Base-by-base conservation (phyloP, 257 asterid genomes). In the Scutellaria minor region DNA sequence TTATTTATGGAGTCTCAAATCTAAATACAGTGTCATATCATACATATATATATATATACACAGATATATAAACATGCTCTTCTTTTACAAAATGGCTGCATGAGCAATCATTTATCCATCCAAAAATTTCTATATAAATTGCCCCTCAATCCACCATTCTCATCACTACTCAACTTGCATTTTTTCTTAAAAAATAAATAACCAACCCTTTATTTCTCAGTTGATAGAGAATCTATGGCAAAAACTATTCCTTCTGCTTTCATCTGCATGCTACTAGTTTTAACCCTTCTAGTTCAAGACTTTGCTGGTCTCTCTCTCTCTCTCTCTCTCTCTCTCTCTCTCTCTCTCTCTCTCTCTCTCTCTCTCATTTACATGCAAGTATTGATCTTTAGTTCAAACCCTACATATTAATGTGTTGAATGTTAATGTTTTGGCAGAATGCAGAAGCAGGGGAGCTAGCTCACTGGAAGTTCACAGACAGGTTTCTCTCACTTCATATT, bases 371-470 rank as follows among this genome's bases (percentile, higher is more conserved):
- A 6, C 56, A 46, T 12, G 13, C 51, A 18, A 39, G 11, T 10
- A 39, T 2, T 5, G 5, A 39, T 52, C 7, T 52, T 2, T 24
- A n/a, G 24, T 15, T 9, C 14, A 51, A 52, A n/a, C 37, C 8
- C 10, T 9, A 4, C 15, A n/a, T 47, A 8, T 11, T 71, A 68
- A 2, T 42, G 0, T 67, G 27, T 24, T 24, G 27, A 24, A 24
- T 24, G 1, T 24, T 24, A 24, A 24, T 18, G 18, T 18, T 18
- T 48, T n/a, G 78, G 83, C 82, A 83, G 88, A 82, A 50, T 75
- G 88, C 78, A 80, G 81, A 73, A 78, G 54, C 80, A 81, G 76
- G 41, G 82, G 72, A 75, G 73, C 77, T 12, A 74, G 61, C 67
- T 62, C 78, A 0, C 27, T 66, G 51, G 78, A 66, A 50, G 18